A percentile compares a stretch with the other conserved stretches of the same genome.
Evolutionary conservation across 495 filamentous ascomycete genomes (phyloP).

Genomic region (Chaetomidium leptoderma): DNA sequence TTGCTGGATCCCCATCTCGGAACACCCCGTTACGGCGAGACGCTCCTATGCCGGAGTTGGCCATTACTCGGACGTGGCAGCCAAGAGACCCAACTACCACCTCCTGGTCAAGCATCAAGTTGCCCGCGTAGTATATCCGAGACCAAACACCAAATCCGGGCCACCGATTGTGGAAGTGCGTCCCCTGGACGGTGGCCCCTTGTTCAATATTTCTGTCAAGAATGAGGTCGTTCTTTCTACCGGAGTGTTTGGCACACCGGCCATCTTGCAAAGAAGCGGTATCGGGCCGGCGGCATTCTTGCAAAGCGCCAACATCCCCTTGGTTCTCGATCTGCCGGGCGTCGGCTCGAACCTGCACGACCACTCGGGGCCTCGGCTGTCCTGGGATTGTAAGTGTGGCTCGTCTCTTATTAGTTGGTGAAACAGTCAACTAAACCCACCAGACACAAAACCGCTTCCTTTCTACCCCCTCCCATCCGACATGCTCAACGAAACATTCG

Average conservation of each 20-base stretch:
- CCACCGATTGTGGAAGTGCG: conserved; percentile 22
- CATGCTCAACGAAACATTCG: conserved; percentile 23
- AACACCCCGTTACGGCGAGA: conserved; percentile 31
- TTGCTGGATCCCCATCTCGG: conserved; percentile 26
- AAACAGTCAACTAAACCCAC: background rate
- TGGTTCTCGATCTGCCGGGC: conserved; percentile 23
- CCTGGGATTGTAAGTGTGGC: conserved; percentile 20
- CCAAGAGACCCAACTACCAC: conserved; percentile 32
- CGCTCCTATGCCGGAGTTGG: conserved; percentile 37
- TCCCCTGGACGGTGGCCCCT: conserved; percentile 5
- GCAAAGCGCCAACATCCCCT: conserved; percentile 9
- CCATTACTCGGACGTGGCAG: conserved; percentile 32
- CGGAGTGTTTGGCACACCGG: conserved; percentile 20
- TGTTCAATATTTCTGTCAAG: conserved; percentile 16
- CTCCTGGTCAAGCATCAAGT: conserved; percentile 31
- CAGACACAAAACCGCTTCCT: conserved; percentile 16
- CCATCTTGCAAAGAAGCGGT: conserved; percentile 24
- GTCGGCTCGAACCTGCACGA: conserved; percentile 28
- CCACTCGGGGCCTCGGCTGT: conserved; percentile 21
- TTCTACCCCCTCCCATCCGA: conserved; percentile 16
- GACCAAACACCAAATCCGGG: conserved; percentile 1
- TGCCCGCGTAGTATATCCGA: conserved; percentile 17
- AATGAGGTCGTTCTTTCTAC: conserved; percentile 25
- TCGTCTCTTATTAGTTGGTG: too few species aligned
- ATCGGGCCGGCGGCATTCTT: conserved; percentile 22